Evolutionary conservation across 352 stramenopile genomes (phyloP).

Genomic region (Phytophthora pseudosyringae): DNA sequence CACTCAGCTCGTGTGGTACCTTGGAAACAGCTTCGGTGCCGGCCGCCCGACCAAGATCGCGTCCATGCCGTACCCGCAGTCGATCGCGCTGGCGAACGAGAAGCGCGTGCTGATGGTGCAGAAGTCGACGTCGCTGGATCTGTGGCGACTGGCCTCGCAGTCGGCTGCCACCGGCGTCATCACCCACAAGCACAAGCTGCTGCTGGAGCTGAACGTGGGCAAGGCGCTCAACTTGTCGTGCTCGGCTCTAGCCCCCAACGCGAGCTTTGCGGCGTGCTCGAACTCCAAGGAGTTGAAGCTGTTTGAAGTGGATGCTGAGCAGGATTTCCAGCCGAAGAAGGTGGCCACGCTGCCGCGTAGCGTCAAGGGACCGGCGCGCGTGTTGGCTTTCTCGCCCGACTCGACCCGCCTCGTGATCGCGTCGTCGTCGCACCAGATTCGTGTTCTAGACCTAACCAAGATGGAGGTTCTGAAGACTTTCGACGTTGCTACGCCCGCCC

Average conservation of each 20-base stretch:
- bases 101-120: constrained; percentile 80
- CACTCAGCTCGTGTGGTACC: constrained; percentile 94
- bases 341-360: constrained; percentile 43
- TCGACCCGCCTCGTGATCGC: constrained; percentile 78
- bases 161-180: constrained; percentile 33
- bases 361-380: constrained; percentile 56
- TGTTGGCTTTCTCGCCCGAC: constrained; percentile 80
- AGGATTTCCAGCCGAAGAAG: constrained; percentile 66
- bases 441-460: constrained; percentile 74
- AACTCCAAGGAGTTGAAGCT: constrained; percentile 89
- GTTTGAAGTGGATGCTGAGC: constrained; percentile 72
- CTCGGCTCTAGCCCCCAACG: constrained; percentile 84
- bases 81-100: constrained; percentile 68
- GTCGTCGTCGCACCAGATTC: constrained; percentile 67
- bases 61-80: constrained; percentile 85
- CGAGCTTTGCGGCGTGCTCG: constrained; percentile 86
- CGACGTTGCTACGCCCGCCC: constrained; percentile 35
- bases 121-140: constrained; percentile 71
- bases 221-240: constrained; percentile 84
- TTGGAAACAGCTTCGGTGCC: constrained; percentile 82
- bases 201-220: constrained; percentile 85
- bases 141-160: constrained; percentile 68
- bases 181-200: constrained; percentile 65
- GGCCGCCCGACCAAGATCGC: constrained; percentile 89
- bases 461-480: constrained; percentile 85